Conservation (phyloP, 805 yeast genomes). For the Kluyveromyces aestuarii region DNA sequence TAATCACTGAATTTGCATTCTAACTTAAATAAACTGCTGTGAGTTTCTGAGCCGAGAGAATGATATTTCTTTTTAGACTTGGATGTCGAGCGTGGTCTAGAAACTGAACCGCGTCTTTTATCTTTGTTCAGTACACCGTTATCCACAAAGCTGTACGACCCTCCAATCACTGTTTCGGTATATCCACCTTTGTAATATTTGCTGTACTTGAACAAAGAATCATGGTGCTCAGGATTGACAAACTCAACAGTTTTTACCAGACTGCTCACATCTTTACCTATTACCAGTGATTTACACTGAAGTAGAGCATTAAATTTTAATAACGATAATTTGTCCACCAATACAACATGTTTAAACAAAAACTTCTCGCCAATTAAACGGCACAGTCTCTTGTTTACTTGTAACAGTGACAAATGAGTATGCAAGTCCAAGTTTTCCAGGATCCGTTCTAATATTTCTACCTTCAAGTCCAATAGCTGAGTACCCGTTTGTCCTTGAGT, state of each 20-base stretch:
- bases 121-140: not conserved
- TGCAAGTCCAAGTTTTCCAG: constrained; percentile 16
- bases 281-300: constrained; percentile 23
- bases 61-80: not conserved
- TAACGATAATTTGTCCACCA: constrained; percentile 19
- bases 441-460: constrained; percentile 17
- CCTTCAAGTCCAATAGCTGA: constrained; percentile 17
- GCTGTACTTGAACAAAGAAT: constrained; percentile 26
- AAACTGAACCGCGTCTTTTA: not conserved
- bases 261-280: constrained; percentile 19
- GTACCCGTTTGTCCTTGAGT: not conserved
- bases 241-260: constrained; percentile 22
- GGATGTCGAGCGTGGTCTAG: not conserved
- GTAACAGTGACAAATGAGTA: constrained; percentile 16
- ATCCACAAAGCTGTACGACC: constrained; percentile 15
- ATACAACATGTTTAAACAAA: constrained; percentile 19
- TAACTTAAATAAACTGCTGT: constrained; percentile 10
- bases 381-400: constrained; percentile 18
- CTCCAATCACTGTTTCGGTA: constrained; percentile 16
- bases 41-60: not conserved
- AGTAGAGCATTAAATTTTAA: constrained; percentile 23
- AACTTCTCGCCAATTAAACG: constrained; percentile 16
- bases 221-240: constrained; percentile 25
- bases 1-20: constrained; percentile 16
- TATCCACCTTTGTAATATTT: constrained; percentile 15